phyloP scores from a whole-genome alignment of 495 filamentous ascomycete genomes.

The Cladorrhinum samala region DNA sequence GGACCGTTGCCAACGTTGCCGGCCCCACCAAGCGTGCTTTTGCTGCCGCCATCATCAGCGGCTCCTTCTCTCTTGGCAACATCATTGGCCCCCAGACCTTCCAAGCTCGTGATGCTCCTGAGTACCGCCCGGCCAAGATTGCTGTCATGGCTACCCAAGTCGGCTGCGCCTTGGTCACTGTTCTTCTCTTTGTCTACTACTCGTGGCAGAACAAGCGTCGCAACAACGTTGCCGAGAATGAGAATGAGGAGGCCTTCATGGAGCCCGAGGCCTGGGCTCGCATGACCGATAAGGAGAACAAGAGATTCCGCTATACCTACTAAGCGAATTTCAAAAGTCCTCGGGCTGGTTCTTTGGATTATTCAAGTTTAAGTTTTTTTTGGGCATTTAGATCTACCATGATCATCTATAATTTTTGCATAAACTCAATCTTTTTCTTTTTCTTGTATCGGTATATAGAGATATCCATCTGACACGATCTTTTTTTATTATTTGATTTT shows the following conservation, averaged over 20 bases:
- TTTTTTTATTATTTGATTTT: background rate
- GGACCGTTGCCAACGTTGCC: constrained; percentile 32
- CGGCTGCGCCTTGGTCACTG: constrained; percentile 28
- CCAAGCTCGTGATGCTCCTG: constrained; percentile 51
- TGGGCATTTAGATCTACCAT: background rate
- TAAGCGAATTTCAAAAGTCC: constrained; percentile 9
- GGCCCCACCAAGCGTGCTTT: constrained; percentile 36
- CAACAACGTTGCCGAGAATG: constrained; percentile 11
- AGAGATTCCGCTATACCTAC: constrained; percentile 32
- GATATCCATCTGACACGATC: background rate
- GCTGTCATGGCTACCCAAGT: constrained; percentile 41
- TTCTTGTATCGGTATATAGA: background rate
- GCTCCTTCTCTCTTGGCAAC: constrained; percentile 57
- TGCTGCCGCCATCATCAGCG: constrained; percentile 47
- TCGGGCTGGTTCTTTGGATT: background rate
- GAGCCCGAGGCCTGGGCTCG: constrained; percentile 29
- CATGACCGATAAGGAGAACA: constrained; percentile 37
- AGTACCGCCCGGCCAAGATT: constrained; percentile 59
- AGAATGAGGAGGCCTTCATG: constrained; percentile 26
- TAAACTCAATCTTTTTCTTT: background rate
- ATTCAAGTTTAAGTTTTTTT: background rate
- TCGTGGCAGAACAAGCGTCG: constrained; percentile 33
- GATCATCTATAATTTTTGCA: background rate
- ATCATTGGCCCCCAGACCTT: constrained; percentile 68
- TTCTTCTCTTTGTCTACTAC: constrained; percentile 30